Evolutionary conservation across 1,284 basidiomycete species (phyloP).

Genomic region (Microbotryum silenes-acaulis): DNA sequence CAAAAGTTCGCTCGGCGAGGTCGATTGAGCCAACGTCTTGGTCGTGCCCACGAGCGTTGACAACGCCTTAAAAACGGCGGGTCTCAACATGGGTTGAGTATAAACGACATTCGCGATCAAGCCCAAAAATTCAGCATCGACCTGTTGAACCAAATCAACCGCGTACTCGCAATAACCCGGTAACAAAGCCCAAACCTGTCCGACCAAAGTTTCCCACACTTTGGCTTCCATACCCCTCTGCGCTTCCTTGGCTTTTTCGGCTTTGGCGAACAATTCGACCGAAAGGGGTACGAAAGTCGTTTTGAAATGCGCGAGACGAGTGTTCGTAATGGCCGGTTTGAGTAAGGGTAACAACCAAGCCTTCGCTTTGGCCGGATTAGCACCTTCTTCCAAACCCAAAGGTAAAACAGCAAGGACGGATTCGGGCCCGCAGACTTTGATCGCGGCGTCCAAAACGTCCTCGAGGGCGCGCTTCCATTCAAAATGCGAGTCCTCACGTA

Average conservation of each 20-base stretch:
- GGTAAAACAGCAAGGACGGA: slow-evolving; percentile 69
- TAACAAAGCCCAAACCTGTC: slow-evolving; percentile 76
- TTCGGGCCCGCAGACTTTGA: slow-evolving; percentile 79
- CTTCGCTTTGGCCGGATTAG: slow-evolving; percentile 41
- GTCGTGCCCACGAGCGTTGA: slow-evolving; percentile 73
- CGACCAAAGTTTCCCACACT: slow-evolving; percentile 84
- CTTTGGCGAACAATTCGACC: slow-evolving; percentile 70
- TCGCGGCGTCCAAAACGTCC: slow-evolving; percentile 66
- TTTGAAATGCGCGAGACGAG: slow-evolving; percentile 78
- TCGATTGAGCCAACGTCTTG: slow-evolving; percentile 44
- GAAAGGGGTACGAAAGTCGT: slow-evolving; percentile 87
- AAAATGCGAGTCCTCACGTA: slow-evolving; percentile 72
- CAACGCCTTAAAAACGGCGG: slow-evolving; percentile 72
- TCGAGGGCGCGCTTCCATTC: slow-evolving; percentile 88
- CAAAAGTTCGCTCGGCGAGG: slow-evolving; percentile 46
- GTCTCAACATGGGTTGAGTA: slow-evolving; percentile 72
- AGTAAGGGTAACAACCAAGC: slow-evolving; percentile 91
- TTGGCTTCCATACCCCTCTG: slow-evolving; percentile 71
- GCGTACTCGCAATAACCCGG: slow-evolving; percentile 65
- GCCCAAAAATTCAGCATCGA: slow-evolving; percentile 67
- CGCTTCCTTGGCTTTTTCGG: slow-evolving; percentile 58
- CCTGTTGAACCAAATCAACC: slow-evolving; percentile 63
- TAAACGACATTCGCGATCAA: slow-evolving; percentile 88
- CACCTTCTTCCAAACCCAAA: slow-evolving; percentile 51
- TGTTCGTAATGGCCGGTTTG: slow-evolving; percentile 63